Evolutionary conservation across 345 rosid genomes (phyloP), one percentile per base, ranked within the genome.

Genomic region (Toxicodendron radicans): DNA sequence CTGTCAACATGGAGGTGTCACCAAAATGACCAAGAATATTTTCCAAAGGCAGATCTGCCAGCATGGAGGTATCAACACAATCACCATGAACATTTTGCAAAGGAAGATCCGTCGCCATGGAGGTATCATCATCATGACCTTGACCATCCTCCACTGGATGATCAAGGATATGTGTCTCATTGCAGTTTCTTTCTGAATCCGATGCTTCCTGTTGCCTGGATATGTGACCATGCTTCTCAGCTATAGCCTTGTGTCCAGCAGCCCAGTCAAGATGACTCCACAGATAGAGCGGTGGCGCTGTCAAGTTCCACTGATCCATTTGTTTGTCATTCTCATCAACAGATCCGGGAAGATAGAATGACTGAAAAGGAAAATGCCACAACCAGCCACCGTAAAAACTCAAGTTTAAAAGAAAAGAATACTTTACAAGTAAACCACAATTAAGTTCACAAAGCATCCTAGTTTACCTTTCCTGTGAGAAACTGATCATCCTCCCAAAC

Each of bases 291-390:
- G 81, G 86, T 3, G 99, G 97, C 10, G 97, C 68, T 23, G 57
- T 79, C 58, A 46, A 0, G 78, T 93, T 95, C 96, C 98, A 95
- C 76, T 88, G 90, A 9, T 89, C 95, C 81, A 91, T 70, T 75
- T 86, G 91, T 71, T 87, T 90, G 82, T 93, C 93, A 72, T 83
- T 83, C 32, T 64, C 83, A 84, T 84, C 87, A 71, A 90, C 75
- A 59, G 97, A 91, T 23, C 98, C 99, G 53, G 99, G 98, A 75
- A 93, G 85, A 84, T 93, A 95, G 80, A 91, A 93, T 45, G 99
- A 91, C 99, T 95, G 93, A 54, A 78, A 78, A 46, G 66, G 57
- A 38, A 13, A 33, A 70, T 16, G 46, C 41, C 27, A 74, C 23
- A 63, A 48, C 54, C 49, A 73, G 38, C 54, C 68, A 65, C 41